Base-by-base conservation (phyloP, 192 early-diverging fungal species). In the Jimgerdemannia lactiflua region DNA sequence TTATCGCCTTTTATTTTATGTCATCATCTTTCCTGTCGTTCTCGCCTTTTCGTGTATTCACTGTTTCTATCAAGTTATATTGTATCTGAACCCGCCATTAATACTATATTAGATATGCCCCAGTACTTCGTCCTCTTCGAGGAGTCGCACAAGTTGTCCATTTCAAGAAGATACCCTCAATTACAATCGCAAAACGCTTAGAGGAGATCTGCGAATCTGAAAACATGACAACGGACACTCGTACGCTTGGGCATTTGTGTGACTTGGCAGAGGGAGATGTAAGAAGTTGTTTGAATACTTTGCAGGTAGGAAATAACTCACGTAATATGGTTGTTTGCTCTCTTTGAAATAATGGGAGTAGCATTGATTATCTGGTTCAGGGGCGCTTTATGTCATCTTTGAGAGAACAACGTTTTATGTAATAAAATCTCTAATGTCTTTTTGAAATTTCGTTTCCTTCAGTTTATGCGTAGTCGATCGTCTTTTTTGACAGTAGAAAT, bases 261-360 rank as follows among this genome's bases (percentile, higher is more conserved):
- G 94, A 95, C 68, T 81, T 90, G 66, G 90, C 91, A 2, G 91
- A 94, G 42, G 92, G 96, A 59, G 98, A 99, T 78, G 87, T 99
- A 59, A 87, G 98, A 54, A 87, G 90, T 19, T 96, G 94, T 71
- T 79, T 99, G 39, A 97, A 97, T 72, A 91, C 95, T 8, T 80
- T 98, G 69, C 98, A 99, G 81, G 82, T 88, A 82, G 80, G 64
- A 78, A 79, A 64, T 74, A 14, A 2, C 29, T 29, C 29, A 29
- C 1, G 29, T 29, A 29, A 1, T 29, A 29, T 29, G 29, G 29
- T 29, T 29, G 29, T 29, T 29, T 29, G 29, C 29, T 29, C 29
- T 29, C 1, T 29, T 29, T 29, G 29, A 29, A n/a, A 29, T 29
- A 29, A 29, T 0, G 29, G 29, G 29, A 29, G 29, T 29, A 29